Evolutionary conservation across 192 early-diverging fungal species (phyloP).

Genomic region (Coemansia sp.): DNA sequence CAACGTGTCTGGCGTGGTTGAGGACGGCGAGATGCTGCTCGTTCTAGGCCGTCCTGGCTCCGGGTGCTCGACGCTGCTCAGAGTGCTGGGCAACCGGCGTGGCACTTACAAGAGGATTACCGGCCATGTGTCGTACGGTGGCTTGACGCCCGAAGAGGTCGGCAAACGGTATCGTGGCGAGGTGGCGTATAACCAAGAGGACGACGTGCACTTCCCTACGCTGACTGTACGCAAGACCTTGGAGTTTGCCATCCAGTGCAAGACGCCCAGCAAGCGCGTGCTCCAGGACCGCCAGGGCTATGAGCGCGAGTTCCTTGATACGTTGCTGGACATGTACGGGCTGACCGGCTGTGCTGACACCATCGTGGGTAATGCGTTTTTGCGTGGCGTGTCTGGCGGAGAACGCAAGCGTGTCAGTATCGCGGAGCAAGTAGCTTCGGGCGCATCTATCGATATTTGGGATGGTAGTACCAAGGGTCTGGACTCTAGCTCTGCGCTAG

Average conservation of each 20-base stretch:
- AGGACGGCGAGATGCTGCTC: conserved; percentile 72
- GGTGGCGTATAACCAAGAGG: conserved; percentile 80
- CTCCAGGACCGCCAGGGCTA: conserved; percentile 64
- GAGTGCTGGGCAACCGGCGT: conserved; percentile 64
- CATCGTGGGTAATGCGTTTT: conserved; percentile 70
- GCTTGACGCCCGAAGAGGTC: conserved; percentile 64
- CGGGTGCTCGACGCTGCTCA: conserved; percentile 68
- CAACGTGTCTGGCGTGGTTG: conserved; percentile 64
- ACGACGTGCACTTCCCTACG: conserved; percentile 79
- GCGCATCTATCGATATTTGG: conserved; percentile 65
- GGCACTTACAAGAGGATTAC: conserved; percentile 57
- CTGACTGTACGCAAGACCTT: conserved; percentile 78
- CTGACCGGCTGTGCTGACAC: conserved; percentile 55
- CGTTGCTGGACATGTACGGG: conserved; percentile 59
- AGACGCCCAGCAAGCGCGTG: conserved; percentile 70
- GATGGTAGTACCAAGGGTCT: conserved; percentile 75
- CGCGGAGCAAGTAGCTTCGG: conserved; percentile 72
- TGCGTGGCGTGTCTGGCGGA: conserved; percentile 80
- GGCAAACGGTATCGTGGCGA: conserved; percentile 67
- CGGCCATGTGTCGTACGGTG: conserved; percentile 68
- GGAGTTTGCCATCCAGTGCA: conserved; percentile 74
- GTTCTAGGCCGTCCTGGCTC: conserved; percentile 71
- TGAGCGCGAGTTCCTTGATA: conserved; percentile 57
- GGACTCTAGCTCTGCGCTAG: conserved; percentile 79
- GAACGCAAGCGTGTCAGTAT: conserved; percentile 79